Base-by-base conservation (phyloP, 2,329 filamentous ascomycete genomes). In the Stagonosporopsis chrysanthemi region DNA sequence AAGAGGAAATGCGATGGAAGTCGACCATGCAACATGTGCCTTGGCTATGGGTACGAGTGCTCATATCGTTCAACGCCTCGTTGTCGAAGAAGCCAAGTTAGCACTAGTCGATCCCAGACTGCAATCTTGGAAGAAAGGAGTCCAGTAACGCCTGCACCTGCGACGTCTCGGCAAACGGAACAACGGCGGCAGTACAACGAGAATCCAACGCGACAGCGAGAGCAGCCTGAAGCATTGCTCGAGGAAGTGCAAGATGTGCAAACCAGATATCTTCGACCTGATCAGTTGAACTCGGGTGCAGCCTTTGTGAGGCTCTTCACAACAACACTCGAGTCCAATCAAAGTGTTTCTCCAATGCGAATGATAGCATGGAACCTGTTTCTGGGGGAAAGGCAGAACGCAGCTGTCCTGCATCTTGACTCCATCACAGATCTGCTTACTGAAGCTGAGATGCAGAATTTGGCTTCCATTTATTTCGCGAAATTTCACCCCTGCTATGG, bases 281-380 rank as follows among this genome's bases (percentile, higher is more conserved):
- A 45, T 9, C 31, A 52, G 26, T 33, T 33, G 6, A 52, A 52
- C 8, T 52, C 49, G 9, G 49, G 49, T 15, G 49, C 49, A 14
- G 49, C 49, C 15, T 52, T 52, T 40, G 49, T 52, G 15, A 31
- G 49, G 5, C 49, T 52, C 11, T 26, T 52, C 2, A 52, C 41
- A 1, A 39, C 23, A 26, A 45, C 49, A 14, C 41, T 52, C 31
- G 41, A 52, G 8, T 45, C 49, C 19, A 45, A 7, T 19, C 35
- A 24, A 8, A 31, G 49, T 19, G 26, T 44, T 19, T 45, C 49
- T n/a, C 41, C 49, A 2, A 39, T 52, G 41, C 49, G 49, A 19
- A 52, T 52, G 49, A 26, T 52, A 22, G 49, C 41, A 14, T 52
- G 49, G 49, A 52, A 52, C 14, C 9, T 52, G 24, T 52, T 45